Base-by-base conservation (phyloP, 495 filamentous ascomycete species). In the Penicillium longicatenatum region DNA sequence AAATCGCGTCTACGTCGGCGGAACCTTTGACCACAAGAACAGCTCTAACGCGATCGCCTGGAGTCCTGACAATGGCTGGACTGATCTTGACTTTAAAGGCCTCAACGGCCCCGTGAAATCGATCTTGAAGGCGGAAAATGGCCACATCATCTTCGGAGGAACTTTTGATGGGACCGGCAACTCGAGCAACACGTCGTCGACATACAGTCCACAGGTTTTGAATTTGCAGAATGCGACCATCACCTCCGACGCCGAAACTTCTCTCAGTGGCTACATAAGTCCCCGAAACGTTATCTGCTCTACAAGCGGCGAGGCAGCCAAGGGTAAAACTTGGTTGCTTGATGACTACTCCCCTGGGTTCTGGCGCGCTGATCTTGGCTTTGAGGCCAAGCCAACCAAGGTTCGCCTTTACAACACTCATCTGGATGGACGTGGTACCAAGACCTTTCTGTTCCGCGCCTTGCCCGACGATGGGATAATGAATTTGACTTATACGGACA, bases 31-130 rank as follows among this genome's bases (percentile, higher is more conserved):
- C 16, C 85, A 86, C 41, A 82, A 79, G 10, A 89, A 93, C 60
- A 90, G 91, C 31, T 89, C 89, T 16, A 97, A 99, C 74, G 94
- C 92, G 16, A 87, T 94, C 61, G 86, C 89, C 17, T 97, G 91
- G 92, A 79, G 85, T 22, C 83, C 82, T 19, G 65, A 57, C 49
- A 79, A 80, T 11, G 79, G 83, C 29, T 99, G 91, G 93, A 85
- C 84, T 49, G 89, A 91, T 64, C 74, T 99, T 58, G 86, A 91
- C 9, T 99, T 99, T 78, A 82, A 85, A 47, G 95, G 94, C 26
- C 93, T 99, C 73, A 97, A 97, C 77, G 92, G 92, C 45, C 93
- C 92, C 11, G 93, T 99, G 45, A 86, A 81, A 50, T 89, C 91
- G 33, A 97, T 99, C 55, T 78, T 86, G 45, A 90, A 92, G 75